Base-by-base conservation (phyloP, 176 grass and related monocot species). In the Oryza punctata region DNA sequence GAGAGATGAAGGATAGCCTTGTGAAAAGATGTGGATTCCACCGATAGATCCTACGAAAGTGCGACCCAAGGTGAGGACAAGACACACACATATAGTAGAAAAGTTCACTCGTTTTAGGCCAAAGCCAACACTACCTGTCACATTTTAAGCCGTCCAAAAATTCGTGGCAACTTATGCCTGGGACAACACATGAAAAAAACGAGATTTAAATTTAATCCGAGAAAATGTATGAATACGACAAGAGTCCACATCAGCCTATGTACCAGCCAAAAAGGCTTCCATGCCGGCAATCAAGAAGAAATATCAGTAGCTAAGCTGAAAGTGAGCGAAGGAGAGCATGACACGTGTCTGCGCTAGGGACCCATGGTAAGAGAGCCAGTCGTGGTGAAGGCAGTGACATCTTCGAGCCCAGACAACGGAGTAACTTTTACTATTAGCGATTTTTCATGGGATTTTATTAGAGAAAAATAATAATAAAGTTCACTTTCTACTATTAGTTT, bases 121-220 rank as follows among this genome's bases (percentile, higher is more conserved):
- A 21, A 47, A 50, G 4, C 19, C 7, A 44, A 47, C 29, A 65
- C 54, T 70, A 72, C 72, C 23, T 67, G 72, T 78, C 84, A 38
- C 16, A 71, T 46, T 73, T 14, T 67, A 72, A 77, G 78, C 67
- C 67, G 67, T 86, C 79, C 88, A 90, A 15, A 38, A 82, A 78
- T 45, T 77, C 13, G 76, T 46, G 11, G 47, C 33, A 14, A 67
- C 10, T 6, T 63, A 21, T 63, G 43, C 10, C 9, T 69, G 12
- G 12, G 10, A 29, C 52, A 16, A n/a, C 52, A 57, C 52, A 57
- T 38, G 60, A 5, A 18, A 18, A n/a, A 43, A 32, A 50, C 13
- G 27, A 41, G 70, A 19, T 38, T 38, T 38, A 38, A 25, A 46
- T 63, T 29, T 28, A 57, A 21, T 57, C 19, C 18, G 2, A 10